Conservation (phyloP, 805 yeast genomes). For the Kurtzmaniella fragi region DNA sequence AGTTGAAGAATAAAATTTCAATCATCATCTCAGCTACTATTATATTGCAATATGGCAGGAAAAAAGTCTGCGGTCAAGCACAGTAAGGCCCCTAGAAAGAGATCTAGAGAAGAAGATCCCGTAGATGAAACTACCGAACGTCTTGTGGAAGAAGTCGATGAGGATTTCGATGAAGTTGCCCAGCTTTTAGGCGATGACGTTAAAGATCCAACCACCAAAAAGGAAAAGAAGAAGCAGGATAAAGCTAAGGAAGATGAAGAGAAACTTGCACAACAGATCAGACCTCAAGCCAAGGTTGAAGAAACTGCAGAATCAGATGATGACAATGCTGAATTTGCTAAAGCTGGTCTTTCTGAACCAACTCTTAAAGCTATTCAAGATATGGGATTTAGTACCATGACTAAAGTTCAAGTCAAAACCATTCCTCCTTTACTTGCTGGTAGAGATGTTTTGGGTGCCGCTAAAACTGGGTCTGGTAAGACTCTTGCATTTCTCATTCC, state of each 20-base stretch:
- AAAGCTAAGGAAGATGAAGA: constrained; percentile 16
- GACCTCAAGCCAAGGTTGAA: constrained; percentile 21
- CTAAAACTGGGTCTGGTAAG: constrained; percentile 98
- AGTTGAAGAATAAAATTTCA: too few species aligned
- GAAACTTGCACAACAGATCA: constrained; percentile 20
- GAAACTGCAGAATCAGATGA: constrained; percentile 20
- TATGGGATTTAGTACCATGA: constrained; percentile 92
- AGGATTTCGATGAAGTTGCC: constrained; percentile 55
- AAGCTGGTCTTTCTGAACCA: constrained; percentile 65
- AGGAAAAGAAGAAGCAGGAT: constrained; percentile 15
- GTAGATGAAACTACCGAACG: constrained; percentile 32
- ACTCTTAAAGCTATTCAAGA: constrained; percentile 75
- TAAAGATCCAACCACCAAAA: constrained; percentile 35
- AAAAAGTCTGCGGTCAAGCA: neutral
- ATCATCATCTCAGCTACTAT: too few species aligned
- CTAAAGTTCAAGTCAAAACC: constrained; percentile 91
- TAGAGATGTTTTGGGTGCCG: constrained; percentile 97
- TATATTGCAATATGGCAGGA: neutral
- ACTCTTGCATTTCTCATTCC: constrained; percentile 94
- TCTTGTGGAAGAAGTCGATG: constrained; percentile 50
- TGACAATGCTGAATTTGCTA: constrained; percentile 29
- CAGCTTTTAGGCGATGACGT: constrained; percentile 43
- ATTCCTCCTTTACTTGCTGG: constrained; percentile 97
- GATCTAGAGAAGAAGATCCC: constrained; percentile 24
- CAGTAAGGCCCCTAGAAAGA: constrained; percentile 8